A percentile compares a stretch with the other conserved stretches of the same genome.
phyloP scores from a whole-genome alignment of 179 eudicot genomes.

The Camellia oleifera region DNA sequence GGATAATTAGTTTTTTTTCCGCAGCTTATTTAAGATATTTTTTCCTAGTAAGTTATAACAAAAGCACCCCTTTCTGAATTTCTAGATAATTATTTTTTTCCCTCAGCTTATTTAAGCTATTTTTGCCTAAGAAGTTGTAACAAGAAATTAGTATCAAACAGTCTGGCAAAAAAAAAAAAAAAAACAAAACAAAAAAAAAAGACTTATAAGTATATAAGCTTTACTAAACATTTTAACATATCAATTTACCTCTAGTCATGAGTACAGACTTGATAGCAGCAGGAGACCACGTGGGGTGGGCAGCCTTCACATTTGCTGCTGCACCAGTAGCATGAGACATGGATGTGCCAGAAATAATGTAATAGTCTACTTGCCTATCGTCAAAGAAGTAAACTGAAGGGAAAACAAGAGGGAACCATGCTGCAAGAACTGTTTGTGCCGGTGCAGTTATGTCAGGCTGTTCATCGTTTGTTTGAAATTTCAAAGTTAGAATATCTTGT shows the following conservation, averaged over 20 bases:
- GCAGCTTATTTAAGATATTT: too few relatives aligned
- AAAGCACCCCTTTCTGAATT: too few relatives aligned
- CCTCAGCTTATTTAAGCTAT: too few relatives aligned
- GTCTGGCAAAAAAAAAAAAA: too few relatives aligned
- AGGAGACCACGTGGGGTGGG: conserved; percentile 33
- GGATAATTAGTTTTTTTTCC: too few relatives aligned
- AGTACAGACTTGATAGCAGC: conserved; percentile 37
- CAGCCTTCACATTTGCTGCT: conserved; percentile 29
- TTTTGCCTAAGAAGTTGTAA: too few relatives aligned
- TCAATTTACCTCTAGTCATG: conserved; percentile 31
- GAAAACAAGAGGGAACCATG: conserved; percentile 22
- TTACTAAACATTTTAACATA: too few relatives aligned
- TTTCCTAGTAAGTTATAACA: too few relatives aligned
- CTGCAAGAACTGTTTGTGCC: conserved; percentile 31
- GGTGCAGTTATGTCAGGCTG: conserved; percentile 36
- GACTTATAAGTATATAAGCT: too few relatives aligned
- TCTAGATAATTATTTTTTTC: too few relatives aligned
- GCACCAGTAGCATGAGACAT: conserved; percentile 31
- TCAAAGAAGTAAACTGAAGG: conserved; percentile 8
- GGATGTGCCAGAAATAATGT: conserved; percentile 31
- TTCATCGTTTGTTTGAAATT: not conserved
- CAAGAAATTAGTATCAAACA: too few relatives aligned
- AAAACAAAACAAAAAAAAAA: too few relatives aligned
- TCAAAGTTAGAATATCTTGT: not conserved
- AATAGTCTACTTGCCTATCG: conserved; percentile 17